Evolutionary conservation across 2,329 filamentous ascomycete species (phyloP).

Genomic region (Fonsecaea pedrosoi): DNA sequence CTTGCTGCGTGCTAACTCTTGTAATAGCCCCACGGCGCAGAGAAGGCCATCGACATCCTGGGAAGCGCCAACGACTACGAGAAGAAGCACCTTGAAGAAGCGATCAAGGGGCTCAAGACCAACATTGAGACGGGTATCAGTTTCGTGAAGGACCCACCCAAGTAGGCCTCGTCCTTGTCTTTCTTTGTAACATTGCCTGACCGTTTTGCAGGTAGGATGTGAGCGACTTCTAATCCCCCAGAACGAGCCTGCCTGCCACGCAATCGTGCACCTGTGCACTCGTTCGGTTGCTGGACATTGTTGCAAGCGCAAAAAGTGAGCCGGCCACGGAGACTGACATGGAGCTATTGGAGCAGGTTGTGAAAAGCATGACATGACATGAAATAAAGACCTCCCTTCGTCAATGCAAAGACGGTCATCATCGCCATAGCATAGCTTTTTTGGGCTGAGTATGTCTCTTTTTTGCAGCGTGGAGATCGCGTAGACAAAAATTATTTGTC

Average conservation of each 20-base stretch:
- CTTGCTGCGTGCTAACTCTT: constrained; percentile 41
- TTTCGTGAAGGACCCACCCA: constrained; percentile 82
- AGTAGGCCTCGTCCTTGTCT: constrained; percentile 31
- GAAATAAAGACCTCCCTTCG: constrained; percentile 12
- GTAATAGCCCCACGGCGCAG: constrained; percentile 75
- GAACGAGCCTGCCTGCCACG: constrained; percentile 37
- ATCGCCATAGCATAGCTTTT: constrained; percentile 22
- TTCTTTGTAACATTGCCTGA: constrained; percentile 37
- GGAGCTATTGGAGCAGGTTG: constrained; percentile 32
- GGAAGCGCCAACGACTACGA: constrained; percentile 80
- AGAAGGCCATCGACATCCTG: constrained; percentile 84
- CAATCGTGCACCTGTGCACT: background rate
- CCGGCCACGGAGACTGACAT: constrained; percentile 34
- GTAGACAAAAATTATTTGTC: constrained; percentile 26
- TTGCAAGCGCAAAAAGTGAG: constrained; percentile 18
- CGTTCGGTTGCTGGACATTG: constrained; percentile 8
- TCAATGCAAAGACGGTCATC: constrained; percentile 12
- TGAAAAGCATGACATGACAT: constrained; percentile 22
- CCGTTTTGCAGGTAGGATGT: constrained; percentile 34
- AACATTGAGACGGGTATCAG: constrained; percentile 94
- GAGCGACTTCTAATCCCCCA: constrained; percentile 34
- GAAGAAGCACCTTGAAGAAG: constrained; percentile 81
- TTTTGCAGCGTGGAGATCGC: constrained; percentile 13
- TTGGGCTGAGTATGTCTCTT: background rate
- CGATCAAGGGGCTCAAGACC: constrained; percentile 78